These are phyloP conservation scores for Thelephora terrestris DNA, from an alignment of 1,284 basidiomycete species.

Conservation along the genomic window DNA sequence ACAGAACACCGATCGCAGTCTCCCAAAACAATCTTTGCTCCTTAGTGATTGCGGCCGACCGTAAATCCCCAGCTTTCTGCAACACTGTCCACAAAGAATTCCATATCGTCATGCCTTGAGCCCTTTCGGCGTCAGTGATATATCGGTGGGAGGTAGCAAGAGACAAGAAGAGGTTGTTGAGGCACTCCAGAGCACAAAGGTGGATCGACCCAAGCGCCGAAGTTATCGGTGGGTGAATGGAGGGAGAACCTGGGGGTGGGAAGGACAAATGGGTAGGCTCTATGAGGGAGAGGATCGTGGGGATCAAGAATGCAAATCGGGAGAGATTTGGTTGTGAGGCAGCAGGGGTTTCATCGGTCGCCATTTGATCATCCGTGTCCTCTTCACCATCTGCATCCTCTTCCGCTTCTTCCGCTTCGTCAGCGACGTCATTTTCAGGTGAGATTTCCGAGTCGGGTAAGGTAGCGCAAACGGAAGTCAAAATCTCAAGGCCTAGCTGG, in stretches of 20 bases:
- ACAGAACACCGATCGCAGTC: slow-evolving; percentile 65
- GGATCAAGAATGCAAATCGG: slow-evolving; percentile 37
- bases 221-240: slow-evolving; percentile 77
- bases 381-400: slow-evolving; percentile 28
- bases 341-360: slow-evolving; percentile 18
- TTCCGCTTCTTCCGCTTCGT: slow-evolving; percentile 19
- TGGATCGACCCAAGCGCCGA: slow-evolving; percentile 76
- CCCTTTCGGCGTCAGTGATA: slow-evolving; percentile 34
- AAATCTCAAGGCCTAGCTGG: slow-evolving; percentile 73
- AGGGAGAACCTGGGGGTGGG: slow-evolving; percentile 56
- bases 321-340: slow-evolving; percentile 15
- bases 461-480: slow-evolving; percentile 83
- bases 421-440: slow-evolving; percentile 15
- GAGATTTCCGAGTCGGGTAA: slow-evolving; percentile 60
- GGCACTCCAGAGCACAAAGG: slow-evolving; percentile 76
- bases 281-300: slow-evolving; percentile 57
- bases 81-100: slow-evolving; percentile 47
- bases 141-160: slow-evolving; percentile 32
- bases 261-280: slow-evolving; percentile 74
- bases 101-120: slow-evolving; percentile 44
- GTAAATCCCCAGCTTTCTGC: slow-evolving; percentile 47
- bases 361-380: slow-evolving; percentile 25
- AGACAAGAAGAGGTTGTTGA: slow-evolving; percentile 85
- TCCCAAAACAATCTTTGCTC: slow-evolving; percentile 62
- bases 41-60: slow-evolving; percentile 48